A percentile compares a stretch with the other conserved stretches of the same genome.
phyloP scores from a whole-genome alignment of 2,329 filamentous ascomycete species.

The Colletotrichum camelliae region DNA sequence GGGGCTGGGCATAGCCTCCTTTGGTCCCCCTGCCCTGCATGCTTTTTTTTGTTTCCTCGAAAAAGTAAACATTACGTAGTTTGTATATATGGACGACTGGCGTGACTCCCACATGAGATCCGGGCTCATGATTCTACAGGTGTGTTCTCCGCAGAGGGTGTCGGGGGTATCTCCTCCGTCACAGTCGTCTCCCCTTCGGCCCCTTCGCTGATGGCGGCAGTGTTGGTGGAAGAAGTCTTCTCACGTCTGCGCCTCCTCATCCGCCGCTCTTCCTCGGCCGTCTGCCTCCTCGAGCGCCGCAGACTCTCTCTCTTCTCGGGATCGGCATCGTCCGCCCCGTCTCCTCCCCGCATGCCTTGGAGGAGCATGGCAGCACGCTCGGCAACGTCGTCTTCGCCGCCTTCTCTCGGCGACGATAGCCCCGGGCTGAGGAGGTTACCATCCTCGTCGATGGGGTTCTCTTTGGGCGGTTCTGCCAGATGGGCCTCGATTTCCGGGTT shows the following conservation, averaged over 20 bases:
- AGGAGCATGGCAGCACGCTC: slow-evolving; percentile 83
- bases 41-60: not conserved
- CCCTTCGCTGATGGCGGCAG: slow-evolving; percentile 26
- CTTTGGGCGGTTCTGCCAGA: slow-evolving; percentile 38
- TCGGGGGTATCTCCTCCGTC: slow-evolving; percentile 22
- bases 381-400: slow-evolving; percentile 76
- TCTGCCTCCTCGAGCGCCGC: slow-evolving; percentile 68
- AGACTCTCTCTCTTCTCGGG: slow-evolving; percentile 63
- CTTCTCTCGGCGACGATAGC: slow-evolving; percentile 47
- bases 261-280: slow-evolving; percentile 79
- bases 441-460: slow-evolving; percentile 51
- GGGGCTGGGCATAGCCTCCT: not conserved
- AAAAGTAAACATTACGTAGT: slow-evolving; percentile 25
- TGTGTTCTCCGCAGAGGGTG: slow-evolving; percentile 21
- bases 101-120: slow-evolving; percentile 6
- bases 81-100: slow-evolving; percentile 18
- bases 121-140: slow-evolving; percentile 21
- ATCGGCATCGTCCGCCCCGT: slow-evolving; percentile 58
- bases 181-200: slow-evolving; percentile 19
- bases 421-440: slow-evolving; percentile 58
- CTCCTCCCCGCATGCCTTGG: slow-evolving; percentile 78
- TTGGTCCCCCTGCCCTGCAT: not conserved
- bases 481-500: slow-evolving; percentile 59
- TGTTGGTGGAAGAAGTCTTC: slow-evolving; percentile 50
- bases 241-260: slow-evolving; percentile 71